Conservation (phyloP, 164 flowering plant genomes). For the Kingdonia uniflora region DNA sequence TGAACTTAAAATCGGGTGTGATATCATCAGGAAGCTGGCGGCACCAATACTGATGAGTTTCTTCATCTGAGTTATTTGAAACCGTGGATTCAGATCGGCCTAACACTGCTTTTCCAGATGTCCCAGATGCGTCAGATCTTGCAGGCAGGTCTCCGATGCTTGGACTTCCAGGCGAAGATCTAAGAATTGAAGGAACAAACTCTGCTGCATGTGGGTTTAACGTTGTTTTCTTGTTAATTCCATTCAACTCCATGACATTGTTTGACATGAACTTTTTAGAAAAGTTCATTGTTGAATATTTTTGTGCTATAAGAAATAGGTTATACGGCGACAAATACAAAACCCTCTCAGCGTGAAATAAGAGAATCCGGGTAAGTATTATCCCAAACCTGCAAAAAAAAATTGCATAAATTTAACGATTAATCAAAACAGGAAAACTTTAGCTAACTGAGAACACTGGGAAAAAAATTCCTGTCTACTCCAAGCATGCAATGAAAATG, state of each 20-base stretch:
- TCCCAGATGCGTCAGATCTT: constrained; percentile 27
- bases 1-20: constrained; percentile 82
- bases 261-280: constrained; percentile 41
- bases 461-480: too few relatives aligned
- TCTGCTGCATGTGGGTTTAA: constrained; percentile 97
- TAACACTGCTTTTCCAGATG: constrained; percentile 55
- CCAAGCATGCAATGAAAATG: too few relatives aligned
- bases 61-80: constrained; percentile 83
- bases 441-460: too few relatives aligned
- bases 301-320: constrained; percentile 7
- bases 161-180: constrained; percentile 40
- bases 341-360: constrained; percentile 4
- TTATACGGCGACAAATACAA: constrained; percentile 10
- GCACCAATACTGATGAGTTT: constrained; percentile 81
- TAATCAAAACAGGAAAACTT: too few relatives aligned
- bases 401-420: neutral
- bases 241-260: constrained; percentile 30
- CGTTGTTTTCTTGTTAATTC: constrained; percentile 30
- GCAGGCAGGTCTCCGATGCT: constrained; percentile 25
- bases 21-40: constrained; percentile 95
- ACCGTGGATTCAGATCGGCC: constrained; percentile 67
- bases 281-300: constrained; percentile 55
- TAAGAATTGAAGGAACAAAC: constrained; percentile 71
- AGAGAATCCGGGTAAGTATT: constrained; percentile 12
- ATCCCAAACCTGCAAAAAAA: constrained; percentile 65